These are phyloP conservation scores for Tylopilus vinaceipallidus DNA, from an alignment of 768 basidiomycete genomes.

Conservation along the genomic window DNA sequence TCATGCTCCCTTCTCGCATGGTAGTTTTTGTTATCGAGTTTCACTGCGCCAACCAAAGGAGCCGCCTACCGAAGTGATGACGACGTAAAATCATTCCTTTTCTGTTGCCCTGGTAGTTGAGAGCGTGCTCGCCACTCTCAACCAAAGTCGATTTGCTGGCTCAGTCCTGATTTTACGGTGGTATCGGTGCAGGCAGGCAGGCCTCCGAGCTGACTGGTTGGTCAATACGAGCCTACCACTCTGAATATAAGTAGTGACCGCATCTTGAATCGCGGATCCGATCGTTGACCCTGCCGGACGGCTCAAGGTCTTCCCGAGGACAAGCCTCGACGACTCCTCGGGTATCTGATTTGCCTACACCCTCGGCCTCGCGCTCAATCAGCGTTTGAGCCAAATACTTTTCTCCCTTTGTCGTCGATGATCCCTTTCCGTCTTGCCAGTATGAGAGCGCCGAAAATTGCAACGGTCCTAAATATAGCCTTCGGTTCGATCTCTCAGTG, in stretches of 20 bases:
- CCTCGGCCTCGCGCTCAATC: constrained; percentile 2
- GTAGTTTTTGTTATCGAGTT: not conserved
- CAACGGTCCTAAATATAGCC: constrained; percentile 10
- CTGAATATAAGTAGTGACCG: too few relatives aligned
- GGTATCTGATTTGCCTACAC: constrained; percentile 8
- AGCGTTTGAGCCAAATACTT: not conserved
- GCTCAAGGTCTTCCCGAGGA: not conserved
- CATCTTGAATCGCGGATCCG: too few relatives aligned
- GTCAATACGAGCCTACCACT: not conserved
- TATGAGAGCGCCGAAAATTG: constrained; percentile 1
- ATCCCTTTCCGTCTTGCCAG: not conserved
- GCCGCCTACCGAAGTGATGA: too few relatives aligned
- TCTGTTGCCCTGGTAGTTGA: not conserved
- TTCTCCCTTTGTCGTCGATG: not conserved
- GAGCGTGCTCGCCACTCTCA: too few relatives aligned
- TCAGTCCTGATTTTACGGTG: too few relatives aligned
- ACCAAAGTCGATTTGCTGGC: too few relatives aligned
- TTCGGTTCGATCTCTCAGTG: too few relatives aligned
- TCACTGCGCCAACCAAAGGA: too few relatives aligned
- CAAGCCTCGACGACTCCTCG: not conserved
- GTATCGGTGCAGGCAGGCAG: too few relatives aligned
- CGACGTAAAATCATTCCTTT: not conserved
- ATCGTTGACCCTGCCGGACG: too few relatives aligned
- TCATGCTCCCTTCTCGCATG: constrained; percentile 10
- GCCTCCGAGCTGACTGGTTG: too few relatives aligned